A percentile compares a stretch with the other conserved stretches of the same genome.
phyloP scores from a whole-genome alignment of 78 protist genomes.

The Cavenderia fasciculata region DNA sequence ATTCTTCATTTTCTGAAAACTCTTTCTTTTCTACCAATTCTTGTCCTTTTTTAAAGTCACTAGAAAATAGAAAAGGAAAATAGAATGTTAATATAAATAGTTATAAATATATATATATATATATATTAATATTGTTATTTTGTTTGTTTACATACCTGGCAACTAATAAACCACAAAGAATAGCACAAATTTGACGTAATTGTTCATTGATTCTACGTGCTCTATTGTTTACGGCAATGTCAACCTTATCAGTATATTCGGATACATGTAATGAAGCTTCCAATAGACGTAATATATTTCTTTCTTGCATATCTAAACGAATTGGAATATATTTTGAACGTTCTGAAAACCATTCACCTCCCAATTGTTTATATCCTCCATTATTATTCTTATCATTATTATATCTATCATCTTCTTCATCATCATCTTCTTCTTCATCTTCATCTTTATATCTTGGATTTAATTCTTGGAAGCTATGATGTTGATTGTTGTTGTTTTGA shows the following conservation, averaged over 20 bases:
- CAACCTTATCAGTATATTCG: slow-evolving; percentile 91
- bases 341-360: slow-evolving; percentile 19
- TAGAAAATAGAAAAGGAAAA: background rate
- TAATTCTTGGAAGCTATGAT: background rate
- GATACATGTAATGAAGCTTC: slow-evolving; percentile 90
- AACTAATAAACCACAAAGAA: slow-evolving; percentile 85
- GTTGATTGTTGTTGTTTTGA: background rate
- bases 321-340: slow-evolving; percentile 81
- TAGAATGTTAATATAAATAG: background rate
- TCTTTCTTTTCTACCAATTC: slow-evolving; percentile 83
- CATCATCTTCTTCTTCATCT: slow-evolving; percentile 3
- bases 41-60: slow-evolving; percentile 86
- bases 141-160: slow-evolving; percentile 78
- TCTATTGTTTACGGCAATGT: slow-evolving; percentile 14
- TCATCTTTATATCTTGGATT: background rate
- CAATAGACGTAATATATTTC: slow-evolving; percentile 83
- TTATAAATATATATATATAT: background rate
- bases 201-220: slow-evolving; percentile 76
- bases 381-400: background rate
- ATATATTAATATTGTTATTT: background rate
- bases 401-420: background rate
- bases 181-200: slow-evolving; percentile 85
- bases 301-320: slow-evolving; percentile 76
- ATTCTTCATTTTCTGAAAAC: slow-evolving; percentile 75
- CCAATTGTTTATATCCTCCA: background rate